These are phyloP conservation scores for Taphrina deformans DNA, from an alignment of 1,139 yeast genomes.

Conservation along the genomic window DNA sequence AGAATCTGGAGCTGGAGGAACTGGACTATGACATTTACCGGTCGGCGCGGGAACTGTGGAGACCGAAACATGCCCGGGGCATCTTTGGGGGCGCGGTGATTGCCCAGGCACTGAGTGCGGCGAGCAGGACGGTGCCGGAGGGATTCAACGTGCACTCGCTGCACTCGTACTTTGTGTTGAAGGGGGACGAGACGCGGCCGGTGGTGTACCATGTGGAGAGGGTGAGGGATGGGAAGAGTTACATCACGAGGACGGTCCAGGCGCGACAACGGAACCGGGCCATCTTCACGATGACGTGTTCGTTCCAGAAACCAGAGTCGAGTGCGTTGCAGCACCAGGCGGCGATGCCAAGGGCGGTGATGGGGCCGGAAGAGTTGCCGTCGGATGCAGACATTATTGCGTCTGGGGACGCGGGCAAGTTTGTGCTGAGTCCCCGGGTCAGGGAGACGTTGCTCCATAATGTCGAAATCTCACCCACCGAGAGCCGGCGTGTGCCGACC, in stretches of 20 bases:
- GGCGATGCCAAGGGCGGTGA: conserved; percentile 45
- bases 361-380: conserved; percentile 37
- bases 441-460: background rate
- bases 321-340: conserved; percentile 40
- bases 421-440: background rate
- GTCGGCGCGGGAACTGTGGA: conserved; percentile 45
- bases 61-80: conserved; percentile 63
- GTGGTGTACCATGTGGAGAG: conserved; percentile 61
- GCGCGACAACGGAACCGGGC: conserved; percentile 57
- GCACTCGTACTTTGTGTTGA: conserved; percentile 54
- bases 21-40: conserved; percentile 42
- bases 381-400: conserved; percentile 25
- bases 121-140: conserved; percentile 52
- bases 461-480: conserved; percentile 19
- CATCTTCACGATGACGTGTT: conserved; percentile 56
- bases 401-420: conserved; percentile 4
- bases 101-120: conserved; percentile 70
- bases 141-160: conserved; percentile 54
- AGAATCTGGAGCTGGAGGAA: conserved; percentile 32
- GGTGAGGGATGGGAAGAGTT: conserved; percentile 58
- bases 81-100: conserved; percentile 78
- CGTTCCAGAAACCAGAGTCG: conserved; percentile 48
- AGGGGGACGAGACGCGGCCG: conserved; percentile 54
- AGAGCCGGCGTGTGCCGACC: conserved; percentile 24
- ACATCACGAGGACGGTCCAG: conserved; percentile 59